phyloP scores from a whole-genome alignment of 441 rosid genomes.

The Gossypium davidsonii region DNA sequence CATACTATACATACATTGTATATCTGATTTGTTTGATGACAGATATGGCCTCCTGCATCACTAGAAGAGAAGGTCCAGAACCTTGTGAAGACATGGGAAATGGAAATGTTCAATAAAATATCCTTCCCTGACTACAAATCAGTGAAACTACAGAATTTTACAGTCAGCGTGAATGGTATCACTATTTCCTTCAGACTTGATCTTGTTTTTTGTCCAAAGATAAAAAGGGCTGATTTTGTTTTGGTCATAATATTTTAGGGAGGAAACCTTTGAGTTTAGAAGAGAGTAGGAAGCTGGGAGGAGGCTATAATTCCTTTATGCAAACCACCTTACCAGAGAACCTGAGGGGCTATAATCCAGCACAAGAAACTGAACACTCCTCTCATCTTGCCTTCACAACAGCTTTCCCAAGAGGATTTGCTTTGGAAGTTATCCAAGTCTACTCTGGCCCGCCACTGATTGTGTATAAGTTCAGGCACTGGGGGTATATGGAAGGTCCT shows the following conservation, averaged over 20 bases:
- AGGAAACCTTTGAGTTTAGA: conserved; percentile 35
- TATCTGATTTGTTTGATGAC: background rate
- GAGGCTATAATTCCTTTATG: conserved; percentile 49
- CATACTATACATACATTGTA: background rate
- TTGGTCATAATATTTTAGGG: conserved; percentile 22
- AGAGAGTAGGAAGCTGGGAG: conserved; percentile 38
- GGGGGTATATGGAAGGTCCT: conserved; percentile 73
- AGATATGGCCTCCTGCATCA: conserved; percentile 61
- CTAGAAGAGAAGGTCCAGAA: conserved; percentile 56
- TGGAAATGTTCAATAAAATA: conserved; percentile 51
- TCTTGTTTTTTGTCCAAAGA: background rate
- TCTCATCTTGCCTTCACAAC: conserved; percentile 43
- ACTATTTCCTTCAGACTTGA: background rate
- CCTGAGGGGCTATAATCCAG: conserved; percentile 40
- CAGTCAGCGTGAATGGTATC: conserved; percentile 46
- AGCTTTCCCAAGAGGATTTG: conserved; percentile 51
- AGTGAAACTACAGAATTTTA: conserved; percentile 28
- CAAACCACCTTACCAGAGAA: conserved; percentile 50
- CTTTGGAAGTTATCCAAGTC: conserved; percentile 52
- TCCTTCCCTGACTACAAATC: conserved; percentile 33
- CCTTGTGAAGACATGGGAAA: conserved; percentile 62
- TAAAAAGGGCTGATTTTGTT: background rate
- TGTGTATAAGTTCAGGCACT: conserved; percentile 63
- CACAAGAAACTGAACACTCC: conserved; percentile 39
- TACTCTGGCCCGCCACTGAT: conserved; percentile 54